Conservation (phyloP, 164 flowering plant species). For the Magnolia sinica region DNA sequence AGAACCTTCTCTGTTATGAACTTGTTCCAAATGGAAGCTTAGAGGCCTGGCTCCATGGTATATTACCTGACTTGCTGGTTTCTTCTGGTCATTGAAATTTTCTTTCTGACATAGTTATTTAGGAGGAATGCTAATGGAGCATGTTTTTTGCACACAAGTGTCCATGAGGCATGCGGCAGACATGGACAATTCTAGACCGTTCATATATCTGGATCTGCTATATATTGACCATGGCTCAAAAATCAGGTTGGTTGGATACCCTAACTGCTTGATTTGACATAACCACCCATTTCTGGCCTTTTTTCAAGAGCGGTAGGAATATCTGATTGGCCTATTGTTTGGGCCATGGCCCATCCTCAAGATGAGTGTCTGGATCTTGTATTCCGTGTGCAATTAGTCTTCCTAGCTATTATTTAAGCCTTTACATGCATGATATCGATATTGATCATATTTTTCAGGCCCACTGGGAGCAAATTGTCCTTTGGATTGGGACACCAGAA, state of each 20-base stretch:
- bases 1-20: constrained; percentile 89
- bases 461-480: constrained; percentile 82
- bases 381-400: not conserved
- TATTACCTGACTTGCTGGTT: constrained; percentile 2
- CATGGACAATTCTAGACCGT: no score
- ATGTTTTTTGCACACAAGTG: no score
- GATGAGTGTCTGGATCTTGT: not conserved
- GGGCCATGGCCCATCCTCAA: not conserved
- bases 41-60: constrained; percentile 99
- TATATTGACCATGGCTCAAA: not conserved
- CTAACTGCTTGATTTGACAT: not conserved
- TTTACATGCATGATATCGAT: not conserved
- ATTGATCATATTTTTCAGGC: constrained; percentile 38
- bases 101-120: no score
- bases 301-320: not conserved
- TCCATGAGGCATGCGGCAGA: no score
- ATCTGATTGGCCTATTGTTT: not conserved
- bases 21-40: constrained; percentile 96
- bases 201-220: not conserved
- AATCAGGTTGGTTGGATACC: not conserved
- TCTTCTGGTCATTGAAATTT: no score
- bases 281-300: not conserved
- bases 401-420: not conserved
- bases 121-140: not conserved
- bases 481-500: constrained; percentile 92